Evolutionary conservation across 2,329 filamentous ascomycete species (phyloP).

Genomic region (Pleurostoma richardsiae): DNA sequence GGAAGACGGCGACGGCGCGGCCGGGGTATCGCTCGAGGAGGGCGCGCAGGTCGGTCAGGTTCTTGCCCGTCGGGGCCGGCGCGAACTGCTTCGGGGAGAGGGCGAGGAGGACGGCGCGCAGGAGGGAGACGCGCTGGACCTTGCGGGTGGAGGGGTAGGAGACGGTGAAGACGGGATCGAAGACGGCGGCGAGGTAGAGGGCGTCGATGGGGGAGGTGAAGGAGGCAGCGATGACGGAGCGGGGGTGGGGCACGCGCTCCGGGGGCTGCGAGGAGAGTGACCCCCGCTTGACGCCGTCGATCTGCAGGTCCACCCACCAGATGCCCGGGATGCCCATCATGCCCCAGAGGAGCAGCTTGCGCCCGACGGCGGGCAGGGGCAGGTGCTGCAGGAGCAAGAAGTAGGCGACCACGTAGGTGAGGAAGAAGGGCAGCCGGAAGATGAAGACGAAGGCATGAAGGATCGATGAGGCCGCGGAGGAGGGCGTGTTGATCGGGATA

Average conservation of each 20-base stretch:
- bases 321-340: conserved; percentile 86
- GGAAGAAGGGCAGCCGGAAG: conserved; percentile 73
- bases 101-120: conserved; percentile 69
- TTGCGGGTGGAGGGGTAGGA: conserved; percentile 71
- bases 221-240: conserved; percentile 81
- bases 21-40: conserved; percentile 65
- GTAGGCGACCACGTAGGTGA: conserved; percentile 63
- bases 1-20: conserved; percentile 80
- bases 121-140: conserved; percentile 72
- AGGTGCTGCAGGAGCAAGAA: conserved; percentile 81
- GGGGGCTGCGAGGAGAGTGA: conserved; percentile 71
- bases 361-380: conserved; percentile 56
- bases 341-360: conserved; percentile 83
- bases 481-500: conserved; percentile 69
- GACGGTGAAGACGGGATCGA: conserved; percentile 89
- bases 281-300: conserved; percentile 93
- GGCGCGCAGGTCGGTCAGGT: conserved; percentile 55
- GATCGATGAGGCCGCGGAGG: conserved; percentile 57
- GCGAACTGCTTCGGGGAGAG: conserved; percentile 55
- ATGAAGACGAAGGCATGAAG: conserved; percentile 70
- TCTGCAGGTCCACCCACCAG: conserved; percentile 98
- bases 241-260: conserved; percentile 70
- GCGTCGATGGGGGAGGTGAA: conserved; percentile 92
- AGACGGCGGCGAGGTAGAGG: conserved; percentile 90
- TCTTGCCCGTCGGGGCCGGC: conserved; percentile 36